phyloP scores from a whole-genome alignment of 768 basidiomycete genomes.

The Exidia glandulosa region DNA sequence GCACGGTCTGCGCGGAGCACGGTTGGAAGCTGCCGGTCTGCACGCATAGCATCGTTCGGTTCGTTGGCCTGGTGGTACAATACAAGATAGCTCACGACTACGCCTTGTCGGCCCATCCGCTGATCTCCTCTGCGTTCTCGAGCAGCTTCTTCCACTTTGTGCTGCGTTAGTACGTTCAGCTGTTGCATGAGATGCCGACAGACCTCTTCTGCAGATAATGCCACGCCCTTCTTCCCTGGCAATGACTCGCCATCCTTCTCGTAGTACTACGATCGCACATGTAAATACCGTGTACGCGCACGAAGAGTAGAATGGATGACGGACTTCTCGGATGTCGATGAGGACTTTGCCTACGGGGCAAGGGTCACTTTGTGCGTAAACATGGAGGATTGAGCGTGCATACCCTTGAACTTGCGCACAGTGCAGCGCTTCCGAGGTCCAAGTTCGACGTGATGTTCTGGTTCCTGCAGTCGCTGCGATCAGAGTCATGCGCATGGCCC shows the following conservation, averaged over 20 bases:
- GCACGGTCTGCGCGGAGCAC: constrained; percentile 53
- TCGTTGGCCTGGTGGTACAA: background rate
- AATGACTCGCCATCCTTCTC: constrained; percentile 40
- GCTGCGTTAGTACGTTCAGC: background rate
- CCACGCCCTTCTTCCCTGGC: constrained; percentile 76
- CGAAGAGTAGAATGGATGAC: no score
- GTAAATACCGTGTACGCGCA: background rate
- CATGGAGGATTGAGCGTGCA: background rate
- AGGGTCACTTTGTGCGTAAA: background rate
- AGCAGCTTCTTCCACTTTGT: constrained; percentile 50
- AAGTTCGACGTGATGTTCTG: no score
- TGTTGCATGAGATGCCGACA: constrained; percentile 6
- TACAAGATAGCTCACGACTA: background rate
- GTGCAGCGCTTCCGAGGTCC: constrained; percentile 37
- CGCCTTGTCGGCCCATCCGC: constrained; percentile 24
- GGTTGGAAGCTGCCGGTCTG: constrained; percentile 62
- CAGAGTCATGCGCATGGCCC: background rate
- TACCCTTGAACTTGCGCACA: constrained; percentile 39
- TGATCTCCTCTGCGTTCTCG: constrained; percentile 31
- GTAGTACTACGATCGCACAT: constrained; percentile 49
- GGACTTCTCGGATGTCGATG: constrained; percentile 39
- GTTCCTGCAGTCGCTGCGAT: no score
- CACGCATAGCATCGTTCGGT: background rate
- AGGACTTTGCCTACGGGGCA: constrained; percentile 39
- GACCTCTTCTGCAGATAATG: constrained; percentile 55